A percentile compares a stretch with the other conserved stretches of the same genome.
These are phyloP conservation scores for Cercospora sp. DNA, from an alignment of 2,329 filamentous ascomycete species.

Conservation along the genomic window DNA sequence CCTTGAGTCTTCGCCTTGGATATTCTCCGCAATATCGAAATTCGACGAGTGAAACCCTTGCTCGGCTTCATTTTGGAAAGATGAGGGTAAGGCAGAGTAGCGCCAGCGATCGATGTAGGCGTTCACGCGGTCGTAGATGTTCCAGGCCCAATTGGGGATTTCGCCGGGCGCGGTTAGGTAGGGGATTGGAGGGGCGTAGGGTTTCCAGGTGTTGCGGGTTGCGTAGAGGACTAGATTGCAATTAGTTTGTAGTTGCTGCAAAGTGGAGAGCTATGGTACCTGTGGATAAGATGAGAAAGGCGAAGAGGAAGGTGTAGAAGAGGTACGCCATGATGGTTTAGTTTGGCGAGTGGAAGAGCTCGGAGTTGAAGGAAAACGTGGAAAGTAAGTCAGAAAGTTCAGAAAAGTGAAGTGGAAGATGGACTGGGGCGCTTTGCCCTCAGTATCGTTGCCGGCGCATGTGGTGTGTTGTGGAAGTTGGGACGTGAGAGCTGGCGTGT, in stretches of 20 bases:
- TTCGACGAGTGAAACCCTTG: slow-evolving; percentile 78
- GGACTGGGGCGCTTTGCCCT: slow-evolving; percentile 12
- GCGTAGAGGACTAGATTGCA: slow-evolving; percentile 66
- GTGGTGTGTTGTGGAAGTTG: not conserved
- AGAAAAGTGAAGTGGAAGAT: slow-evolving; percentile 7
- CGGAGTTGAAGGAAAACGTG: not conserved
- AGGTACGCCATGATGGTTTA: slow-evolving; percentile 67
- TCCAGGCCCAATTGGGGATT: slow-evolving; percentile 57
- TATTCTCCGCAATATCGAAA: slow-evolving; percentile 80
- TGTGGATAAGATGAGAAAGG: slow-evolving; percentile 70
- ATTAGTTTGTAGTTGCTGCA: too few relatives aligned
- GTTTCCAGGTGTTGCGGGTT: slow-evolving; percentile 76
- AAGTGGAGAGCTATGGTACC: slow-evolving; percentile 23
- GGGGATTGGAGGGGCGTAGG: slow-evolving; percentile 61
- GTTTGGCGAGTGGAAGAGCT: not conserved
- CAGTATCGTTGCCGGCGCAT: slow-evolving; percentile 15
- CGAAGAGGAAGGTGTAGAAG: slow-evolving; percentile 73
- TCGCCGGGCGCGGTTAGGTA: slow-evolving; percentile 50
- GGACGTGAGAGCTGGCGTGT: not conserved
- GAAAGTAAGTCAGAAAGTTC: not conserved
- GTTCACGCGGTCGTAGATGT: slow-evolving; percentile 44
- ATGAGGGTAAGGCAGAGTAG: slow-evolving; percentile 73
- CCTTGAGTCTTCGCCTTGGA: slow-evolving; percentile 75
- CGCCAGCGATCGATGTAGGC: slow-evolving; percentile 50
- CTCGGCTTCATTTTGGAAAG: slow-evolving; percentile 81